Evolutionary conservation across 2,329 filamentous ascomycete species (phyloP), one percentile per base, ranked within the genome.

Genomic region (Cordyceps cateniannulata): DNA sequence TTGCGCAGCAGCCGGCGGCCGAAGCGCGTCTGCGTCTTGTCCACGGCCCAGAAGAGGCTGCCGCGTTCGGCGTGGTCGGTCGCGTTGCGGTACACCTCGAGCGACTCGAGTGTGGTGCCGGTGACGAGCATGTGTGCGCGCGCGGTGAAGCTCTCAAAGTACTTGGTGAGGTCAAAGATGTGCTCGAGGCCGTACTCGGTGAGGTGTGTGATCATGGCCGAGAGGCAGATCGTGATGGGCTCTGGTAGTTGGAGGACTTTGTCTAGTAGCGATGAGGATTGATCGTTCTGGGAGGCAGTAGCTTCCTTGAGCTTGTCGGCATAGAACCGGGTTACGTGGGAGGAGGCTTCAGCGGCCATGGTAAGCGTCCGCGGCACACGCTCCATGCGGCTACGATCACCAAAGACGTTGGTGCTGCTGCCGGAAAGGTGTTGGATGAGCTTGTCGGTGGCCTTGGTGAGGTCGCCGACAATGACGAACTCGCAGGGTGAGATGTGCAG

Each of bases 401-500:
- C 93, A 71, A 97, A 96, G 0, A 96, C 89, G 68, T 96, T 97
- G 53, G 88, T 92, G 67, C 86, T 95, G 71, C 88, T 95, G 1
- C 91, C 90, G 0, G 93, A 93, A 0, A 99, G 81, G 74, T 98
- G 93, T 64, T 90, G 85, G 7, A 99, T 83, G 27, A 99, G 83
- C 75, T 98, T 98, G 45, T 98, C 91, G 0, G 93, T 96, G 1
- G 91, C 90, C 68, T 89, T 92, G 0, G 93, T 95, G 16, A 98
- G 82, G 16, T 95, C 86, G 16, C 95, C 95, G 1, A 99, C 91
- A 49, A 99, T 89, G 35, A 99, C 80, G 63, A 99, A 91, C 72
- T 99, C 95, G 74, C 93, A 96, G 0, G 95, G 95, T 0, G 93
- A 91, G 65, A 99, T 96, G 71, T 99, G 95, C 32, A 99, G 78